Percentiles rank a stretch among this genome's conserved stretches.
phyloP scores from a whole-genome alignment of 805 yeast species.

The Candida oleophila region DNA sequence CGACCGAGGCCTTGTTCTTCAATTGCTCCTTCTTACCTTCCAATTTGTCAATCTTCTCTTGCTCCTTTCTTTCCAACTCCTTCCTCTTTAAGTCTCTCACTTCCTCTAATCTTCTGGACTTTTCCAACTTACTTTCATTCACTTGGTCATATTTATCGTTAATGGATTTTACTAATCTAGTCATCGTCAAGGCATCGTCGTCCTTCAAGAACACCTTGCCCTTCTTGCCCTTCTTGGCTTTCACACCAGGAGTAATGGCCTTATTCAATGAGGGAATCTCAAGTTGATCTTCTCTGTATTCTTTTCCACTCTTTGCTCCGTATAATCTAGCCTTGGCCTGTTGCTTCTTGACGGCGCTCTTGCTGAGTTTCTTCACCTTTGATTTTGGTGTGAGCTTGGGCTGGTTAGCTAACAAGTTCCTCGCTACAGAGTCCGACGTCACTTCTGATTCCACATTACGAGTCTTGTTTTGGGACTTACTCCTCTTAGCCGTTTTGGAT shows the following conservation, averaged over 20 bases:
- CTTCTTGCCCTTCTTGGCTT: slow-evolving; percentile 79
- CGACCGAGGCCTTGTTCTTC: slow-evolving; percentile 67
- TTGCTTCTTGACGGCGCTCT: slow-evolving; percentile 60
- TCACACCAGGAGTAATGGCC: slow-evolving; percentile 80
- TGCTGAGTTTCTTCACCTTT: slow-evolving; percentile 46
- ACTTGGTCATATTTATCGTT: slow-evolving; percentile 77
- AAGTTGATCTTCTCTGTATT: slow-evolving; percentile 74
- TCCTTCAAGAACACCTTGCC: slow-evolving; percentile 79
- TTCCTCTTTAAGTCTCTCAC: slow-evolving; percentile 81
- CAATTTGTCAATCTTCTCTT: slow-evolving; percentile 61
- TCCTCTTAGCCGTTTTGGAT: slow-evolving; percentile 59
- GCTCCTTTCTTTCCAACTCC: slow-evolving; percentile 85
- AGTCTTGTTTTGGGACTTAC: slow-evolving; percentile 48
- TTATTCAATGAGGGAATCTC: slow-evolving; percentile 78
- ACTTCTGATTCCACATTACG: slow-evolving; percentile 68
- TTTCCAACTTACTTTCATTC: slow-evolving; percentile 86
- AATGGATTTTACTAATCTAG: slow-evolving; percentile 73
- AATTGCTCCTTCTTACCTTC: slow-evolving; percentile 79
- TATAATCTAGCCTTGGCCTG: slow-evolving; percentile 63
- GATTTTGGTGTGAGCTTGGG: slow-evolving; percentile 65
- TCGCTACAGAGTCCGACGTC: slow-evolving; percentile 61
- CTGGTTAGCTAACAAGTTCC: slow-evolving; percentile 58
- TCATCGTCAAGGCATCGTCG: slow-evolving; percentile 58
- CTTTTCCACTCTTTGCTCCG: slow-evolving; percentile 58
- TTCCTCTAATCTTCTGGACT: slow-evolving; percentile 84